A percentile compares a stretch with the other conserved stretches of the same genome.
Conservation (phyloP, 1,139 yeast genomes). For the Yamadazyma epiphylla region DNA sequence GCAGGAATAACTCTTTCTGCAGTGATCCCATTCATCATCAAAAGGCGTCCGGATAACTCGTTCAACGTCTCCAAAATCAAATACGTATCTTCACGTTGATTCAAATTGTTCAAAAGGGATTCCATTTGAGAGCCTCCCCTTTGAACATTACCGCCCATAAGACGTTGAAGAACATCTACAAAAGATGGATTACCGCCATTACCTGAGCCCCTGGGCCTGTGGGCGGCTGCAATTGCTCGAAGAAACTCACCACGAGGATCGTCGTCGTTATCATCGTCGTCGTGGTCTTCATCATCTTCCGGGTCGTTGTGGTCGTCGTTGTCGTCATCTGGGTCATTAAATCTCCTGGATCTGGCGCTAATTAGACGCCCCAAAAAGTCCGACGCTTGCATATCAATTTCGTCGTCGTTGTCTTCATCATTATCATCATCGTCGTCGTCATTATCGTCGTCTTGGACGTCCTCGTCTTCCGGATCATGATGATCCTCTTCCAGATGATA, state of each 20-base stretch:
- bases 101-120: slow-evolving; percentile 38
- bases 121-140: slow-evolving; percentile 30
- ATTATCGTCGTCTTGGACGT: slow-evolving; percentile 7
- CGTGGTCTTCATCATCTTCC: slow-evolving; percentile 21
- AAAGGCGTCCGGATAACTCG: slow-evolving; percentile 57
- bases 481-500: slow-evolving; percentile 11
- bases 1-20: slow-evolving; percentile 68
- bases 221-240: slow-evolving; percentile 17
- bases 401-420: slow-evolving; percentile 15
- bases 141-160: slow-evolving; percentile 28
- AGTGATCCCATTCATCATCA: slow-evolving; percentile 65
- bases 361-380: slow-evolving; percentile 12
- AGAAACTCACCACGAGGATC: slow-evolving; percentile 26
- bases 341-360: slow-evolving; percentile 16
- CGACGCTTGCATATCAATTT: slow-evolving; percentile 15
- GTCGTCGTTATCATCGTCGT: slow-evolving; percentile 11
- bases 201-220: slow-evolving; percentile 1
- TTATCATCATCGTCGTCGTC: slow-evolving; percentile 6
- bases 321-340: slow-evolving; percentile 10
- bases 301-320: slow-evolving; percentile 18
- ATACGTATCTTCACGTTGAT: slow-evolving; percentile 44
- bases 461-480: slow-evolving; percentile 8
- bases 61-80: slow-evolving; percentile 54
- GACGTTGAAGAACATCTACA: slow-evolving; percentile 34
- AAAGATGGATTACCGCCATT: slow-evolving; percentile 20